Conservation (phyloP, 345 rosid genomes). For the Salix brachista region DNA sequence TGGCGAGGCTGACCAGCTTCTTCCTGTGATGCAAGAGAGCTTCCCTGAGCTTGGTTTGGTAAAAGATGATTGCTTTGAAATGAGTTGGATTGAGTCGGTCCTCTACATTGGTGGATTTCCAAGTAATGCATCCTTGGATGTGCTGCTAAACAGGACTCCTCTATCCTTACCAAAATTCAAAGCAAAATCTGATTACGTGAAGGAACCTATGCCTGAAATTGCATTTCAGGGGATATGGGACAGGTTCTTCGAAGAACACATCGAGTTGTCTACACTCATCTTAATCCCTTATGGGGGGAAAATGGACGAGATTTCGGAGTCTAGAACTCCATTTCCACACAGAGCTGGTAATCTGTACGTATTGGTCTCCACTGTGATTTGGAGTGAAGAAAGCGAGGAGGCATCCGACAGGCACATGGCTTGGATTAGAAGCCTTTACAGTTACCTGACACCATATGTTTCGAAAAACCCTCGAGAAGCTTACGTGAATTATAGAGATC, state of each 20-base stretch:
- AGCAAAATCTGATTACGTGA: conserved; percentile 68
- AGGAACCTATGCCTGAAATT: conserved; percentile 25
- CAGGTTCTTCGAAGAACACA: conserved; percentile 23
- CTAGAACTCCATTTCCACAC: conserved; percentile 35
- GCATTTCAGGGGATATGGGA: conserved; percentile 44
- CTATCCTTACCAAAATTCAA: conserved; percentile 35
- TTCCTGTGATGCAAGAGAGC: conserved; percentile 18
- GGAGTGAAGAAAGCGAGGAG: conserved; percentile 31
- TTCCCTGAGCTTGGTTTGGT: conserved; percentile 27
- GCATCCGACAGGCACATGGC: conserved; percentile 18
- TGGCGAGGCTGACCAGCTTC: conserved; percentile 31
- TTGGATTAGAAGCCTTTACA: conserved; percentile 29
- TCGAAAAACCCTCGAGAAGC: conserved; percentile 51
- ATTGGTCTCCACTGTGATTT: conserved; percentile 33
- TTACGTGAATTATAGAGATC: conserved; percentile 20
- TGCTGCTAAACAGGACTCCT: conserved; percentile 36
- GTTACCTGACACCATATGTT: conserved; percentile 42
- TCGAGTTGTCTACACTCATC: conserved; percentile 27
- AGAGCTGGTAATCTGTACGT: conserved; percentile 49
- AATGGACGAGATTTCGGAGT: conserved; percentile 45
- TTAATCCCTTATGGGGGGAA: conserved; percentile 58
- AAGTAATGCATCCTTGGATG: not conserved
- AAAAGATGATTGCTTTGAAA: not conserved
- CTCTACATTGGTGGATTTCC: not conserved
- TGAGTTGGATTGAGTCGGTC: not conserved